Base-by-base conservation (phyloP, 495 filamentous ascomycete genomes). In the Aspergillus leporis region DNA sequence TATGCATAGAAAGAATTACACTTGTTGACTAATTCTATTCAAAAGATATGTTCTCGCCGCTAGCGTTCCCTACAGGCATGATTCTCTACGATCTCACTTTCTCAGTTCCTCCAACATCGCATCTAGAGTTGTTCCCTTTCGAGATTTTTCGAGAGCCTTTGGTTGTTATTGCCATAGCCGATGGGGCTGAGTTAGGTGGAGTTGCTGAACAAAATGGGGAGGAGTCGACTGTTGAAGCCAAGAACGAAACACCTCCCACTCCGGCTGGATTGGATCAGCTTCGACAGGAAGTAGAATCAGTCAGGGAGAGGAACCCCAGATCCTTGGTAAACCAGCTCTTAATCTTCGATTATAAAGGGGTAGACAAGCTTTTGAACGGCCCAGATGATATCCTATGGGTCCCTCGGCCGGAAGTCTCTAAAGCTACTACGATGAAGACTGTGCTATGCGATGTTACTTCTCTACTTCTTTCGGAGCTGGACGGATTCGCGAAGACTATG, bases 31-130 rank as follows among this genome's bases (percentile, higher is more conserved):
- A 50, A 36, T 60, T 31, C 50, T 45, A 59, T 63, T 56, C 60
- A 59, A 67, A n/a, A 97, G 93, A 92, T 66, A 93, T 96, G 87
- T 97, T 98, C 71, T 95, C 92, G 45, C 94, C 94, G 25, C 79
- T 96, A 62, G 92, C 91, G 2, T 98, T 96, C 70, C 93, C 93
- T 9, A 85, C 85, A 59, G 94, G 94, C 55, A 85, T 87, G 61
- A 88, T 99, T 62, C 83, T 97, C 60, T 97, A 95, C 81, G 89
- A 97, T 69, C 80, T 97, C 53, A 87, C 90, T 40, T 91, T 88
- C 51, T 88, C 90, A 60, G 78, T 90, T 61, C 86, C 91, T 50
- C 83, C 90, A 36, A 81, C 88, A 36, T 89, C 90, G 38, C 91
- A 93, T 68, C 75, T 91, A 18, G 83, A 89, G 21, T 71, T 93